phyloP scores from a whole-genome alignment of 345 rosid genomes.

The Salix arbutifolia region DNA sequence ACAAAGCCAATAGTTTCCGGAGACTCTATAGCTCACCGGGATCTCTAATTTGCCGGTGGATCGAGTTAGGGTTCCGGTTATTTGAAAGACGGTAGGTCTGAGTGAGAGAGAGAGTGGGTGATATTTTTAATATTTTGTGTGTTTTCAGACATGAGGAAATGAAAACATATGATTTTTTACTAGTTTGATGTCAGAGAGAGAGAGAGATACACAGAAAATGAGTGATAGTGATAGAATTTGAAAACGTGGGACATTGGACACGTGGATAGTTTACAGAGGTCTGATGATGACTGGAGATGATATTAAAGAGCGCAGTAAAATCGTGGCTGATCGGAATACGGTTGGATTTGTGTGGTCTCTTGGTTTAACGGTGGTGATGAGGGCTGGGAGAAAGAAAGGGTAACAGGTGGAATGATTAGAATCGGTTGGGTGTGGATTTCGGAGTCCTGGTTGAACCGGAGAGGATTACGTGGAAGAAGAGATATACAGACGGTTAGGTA shows the following conservation, averaged over 20 bases:
- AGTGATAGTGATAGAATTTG: constrained; percentile 27
- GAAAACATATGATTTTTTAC: background rate
- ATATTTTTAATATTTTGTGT: background rate
- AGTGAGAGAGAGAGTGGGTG: background rate
- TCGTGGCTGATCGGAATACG: background rate
- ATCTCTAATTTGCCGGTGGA: constrained; percentile 36
- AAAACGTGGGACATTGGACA: constrained; percentile 23
- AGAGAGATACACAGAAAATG: background rate
- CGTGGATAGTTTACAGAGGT: constrained; percentile 23
- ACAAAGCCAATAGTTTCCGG: constrained; percentile 5
- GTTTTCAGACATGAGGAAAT: background rate
- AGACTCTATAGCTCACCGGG: constrained; percentile 45
- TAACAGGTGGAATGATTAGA: background rate
- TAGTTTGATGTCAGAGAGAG: background rate
- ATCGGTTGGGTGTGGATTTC: background rate
- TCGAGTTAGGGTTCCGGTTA: constrained; percentile 79
- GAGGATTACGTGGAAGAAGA: constrained; percentile 16
- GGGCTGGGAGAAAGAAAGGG: background rate
- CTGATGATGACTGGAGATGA: background rate
- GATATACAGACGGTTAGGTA: background rate
- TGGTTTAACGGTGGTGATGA: background rate
- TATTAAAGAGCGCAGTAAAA: background rate
- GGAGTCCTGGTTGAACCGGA: background rate
- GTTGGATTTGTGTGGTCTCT: background rate
- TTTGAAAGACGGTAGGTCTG: constrained; percentile 7